Evolutionary conservation across 2,329 filamentous ascomycete genomes (phyloP).

Genomic region (Alternaria dauci): DNA sequence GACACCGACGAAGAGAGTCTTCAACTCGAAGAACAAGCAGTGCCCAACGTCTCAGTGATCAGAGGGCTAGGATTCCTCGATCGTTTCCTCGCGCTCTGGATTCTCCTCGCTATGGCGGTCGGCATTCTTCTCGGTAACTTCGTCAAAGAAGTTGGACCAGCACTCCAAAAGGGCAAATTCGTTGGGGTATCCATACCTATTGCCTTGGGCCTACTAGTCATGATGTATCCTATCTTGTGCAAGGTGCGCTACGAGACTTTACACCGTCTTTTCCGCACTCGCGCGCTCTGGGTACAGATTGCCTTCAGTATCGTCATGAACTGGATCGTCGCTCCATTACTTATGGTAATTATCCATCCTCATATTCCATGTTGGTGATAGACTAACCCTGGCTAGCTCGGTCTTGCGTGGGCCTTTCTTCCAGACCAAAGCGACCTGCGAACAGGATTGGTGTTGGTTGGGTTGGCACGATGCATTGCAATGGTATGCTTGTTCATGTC

Average conservation of each 20-base stretch:
- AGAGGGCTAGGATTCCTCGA: constrained; percentile 45
- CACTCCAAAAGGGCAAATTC: constrained; percentile 73
- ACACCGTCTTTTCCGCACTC: constrained; percentile 67
- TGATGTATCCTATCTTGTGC: constrained; percentile 91
- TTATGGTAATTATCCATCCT: constrained; percentile 62
- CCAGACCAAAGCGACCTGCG: constrained; percentile 49
- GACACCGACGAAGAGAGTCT: constrained; percentile 1
- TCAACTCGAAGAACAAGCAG: constrained; percentile 4
- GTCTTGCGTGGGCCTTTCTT: constrained; percentile 64
- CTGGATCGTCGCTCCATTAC: constrained; percentile 80
- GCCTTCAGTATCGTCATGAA: constrained; percentile 76
- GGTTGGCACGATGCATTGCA: constrained; percentile 80
- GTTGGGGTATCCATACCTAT: constrained; percentile 73
- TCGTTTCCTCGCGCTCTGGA: constrained; percentile 58
- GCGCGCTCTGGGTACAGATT: constrained; percentile 75
- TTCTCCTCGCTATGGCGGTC: constrained; percentile 74
- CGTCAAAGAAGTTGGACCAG: constrained; percentile 65
- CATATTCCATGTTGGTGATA: neutral
- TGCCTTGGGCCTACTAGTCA: constrained; percentile 79
- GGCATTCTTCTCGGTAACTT: constrained; percentile 70
- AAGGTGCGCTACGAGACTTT: constrained; percentile 79
- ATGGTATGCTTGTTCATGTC: constrained; percentile 64
- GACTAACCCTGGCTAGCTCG: constrained; percentile 57
- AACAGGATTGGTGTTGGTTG: constrained; percentile 76
- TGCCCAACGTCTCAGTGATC: constrained; percentile 20